Percentiles rank a stretch among this genome's conserved stretches.
phyloP scores from a whole-genome alignment of 441 rosid genomes.

The Metrosideros polymorpha region DNA sequence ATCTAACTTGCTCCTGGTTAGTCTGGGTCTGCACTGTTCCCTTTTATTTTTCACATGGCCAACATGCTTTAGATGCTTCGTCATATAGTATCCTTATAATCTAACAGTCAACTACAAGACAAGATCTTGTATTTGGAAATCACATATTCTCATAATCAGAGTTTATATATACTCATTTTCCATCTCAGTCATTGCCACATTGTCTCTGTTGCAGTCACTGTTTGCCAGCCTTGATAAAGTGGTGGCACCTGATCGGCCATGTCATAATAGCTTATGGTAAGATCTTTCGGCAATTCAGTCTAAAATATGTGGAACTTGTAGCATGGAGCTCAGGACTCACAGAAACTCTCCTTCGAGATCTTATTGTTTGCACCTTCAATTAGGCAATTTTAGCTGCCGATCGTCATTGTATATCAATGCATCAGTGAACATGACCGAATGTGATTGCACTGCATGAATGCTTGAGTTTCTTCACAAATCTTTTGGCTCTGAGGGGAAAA shows the following conservation, averaged over 20 bases:
- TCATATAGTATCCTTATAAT: neutral
- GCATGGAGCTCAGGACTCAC: neutral
- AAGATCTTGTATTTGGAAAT: neutral
- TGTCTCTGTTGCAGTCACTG: slow-evolving; percentile 46
- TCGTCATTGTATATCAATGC: neutral
- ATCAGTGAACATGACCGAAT: neutral
- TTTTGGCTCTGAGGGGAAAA: neutral
- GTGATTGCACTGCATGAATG: neutral
- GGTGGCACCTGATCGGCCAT: slow-evolving; percentile 74
- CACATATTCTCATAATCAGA: neutral
- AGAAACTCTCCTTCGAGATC: neutral
- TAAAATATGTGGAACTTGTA: neutral
- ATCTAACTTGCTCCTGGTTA: slow-evolving; percentile 61
- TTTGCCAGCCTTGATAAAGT: slow-evolving; percentile 65
- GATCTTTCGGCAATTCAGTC: neutral
- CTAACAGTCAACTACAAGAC: neutral
- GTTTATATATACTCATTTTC: neutral
- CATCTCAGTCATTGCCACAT: neutral
- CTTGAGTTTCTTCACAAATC: neutral
- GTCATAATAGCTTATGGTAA: slow-evolving; percentile 87
- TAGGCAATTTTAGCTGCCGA: neutral
- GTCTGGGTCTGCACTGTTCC: neutral
- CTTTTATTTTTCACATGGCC: neutral
- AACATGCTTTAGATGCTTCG: neutral
- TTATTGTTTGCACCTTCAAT: neutral